Evolutionary conservation across 2,329 filamentous ascomycete species (phyloP), one percentile per base, ranked within the genome.

Genomic region (Tolypocladium sp.): DNA sequence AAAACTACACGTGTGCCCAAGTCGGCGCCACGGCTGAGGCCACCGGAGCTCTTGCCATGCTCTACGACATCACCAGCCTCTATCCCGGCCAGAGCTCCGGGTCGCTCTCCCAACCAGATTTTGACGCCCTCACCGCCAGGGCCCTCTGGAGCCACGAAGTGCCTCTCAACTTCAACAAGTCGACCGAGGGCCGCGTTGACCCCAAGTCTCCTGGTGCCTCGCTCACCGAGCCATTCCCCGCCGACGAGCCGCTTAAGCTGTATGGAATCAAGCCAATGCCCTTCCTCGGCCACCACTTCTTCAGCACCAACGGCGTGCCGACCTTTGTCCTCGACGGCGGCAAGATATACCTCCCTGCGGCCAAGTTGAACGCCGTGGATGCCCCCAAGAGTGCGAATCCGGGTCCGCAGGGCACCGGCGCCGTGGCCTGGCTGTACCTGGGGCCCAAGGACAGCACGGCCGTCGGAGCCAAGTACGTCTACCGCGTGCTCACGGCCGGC

Each of bases 201-300:
- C 67, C 72, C 54, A 60, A 67, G 5, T 58, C 66, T 33, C 74
- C 73, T 60, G 76, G 76, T 56, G 78, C 79, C 46, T 74, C 76
- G n/a, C 69, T 74, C 55, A 66, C 74, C 8, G 64, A 74, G n/a
- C 78, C 81, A 2, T 82, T 82, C 64, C 71, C 73, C 51, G 63
- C 71, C 27, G 69, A 73, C 35, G 71, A 72, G 2, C 67, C 74
- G 27, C 70, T 75, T 3, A 64, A 73, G 57, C 70, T 84, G 57
- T 61, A 66, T 12, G 66, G 79, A 40, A 60, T 69, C 7, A 69
- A 69, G 57, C 62, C 68, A 2, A 60, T 81, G 7, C 71, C 73
- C 55, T 78, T 80, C 65, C 68, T 86, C 17, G 88, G 88, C 37
- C 79, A 84, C 65, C 88, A 91, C 77, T 89, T 78, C 79, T 91